Evolutionary conservation across 2,329 filamentous ascomycete genomes (phyloP), one percentile per base, ranked within the genome.

Genomic region (Pyricularia sp.): DNA sequence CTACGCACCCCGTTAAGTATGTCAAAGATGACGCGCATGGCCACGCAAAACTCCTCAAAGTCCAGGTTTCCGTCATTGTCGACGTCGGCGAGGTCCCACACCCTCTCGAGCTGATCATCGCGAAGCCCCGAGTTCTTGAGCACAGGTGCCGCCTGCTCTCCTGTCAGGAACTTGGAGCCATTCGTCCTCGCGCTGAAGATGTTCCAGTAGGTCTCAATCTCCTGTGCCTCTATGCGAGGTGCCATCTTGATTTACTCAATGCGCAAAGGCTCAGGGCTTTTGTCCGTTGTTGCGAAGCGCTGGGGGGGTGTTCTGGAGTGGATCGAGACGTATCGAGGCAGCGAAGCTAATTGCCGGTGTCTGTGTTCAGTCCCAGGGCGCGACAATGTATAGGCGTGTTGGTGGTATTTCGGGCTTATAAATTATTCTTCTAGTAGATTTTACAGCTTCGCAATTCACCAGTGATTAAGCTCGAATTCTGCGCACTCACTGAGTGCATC

Each of bases 31-130:
- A 99, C 81, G 73, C 94, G 86, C 94, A 99, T 99, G 53, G 93
- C 94, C 66, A 99, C 94, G 76, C 94, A 99, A 76, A 99, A 99
- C 81, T 99, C 94, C 79, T 99, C 94, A 79, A 99, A 99, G 78
- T 99, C 94, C 65, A 99, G 82, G 77, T 96, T 96, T 68, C 94
- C 94, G 79, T 99, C 94, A 71, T 93, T 93, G 77, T 99, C 94
- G 67, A 99, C 91, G 75, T 99, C 94, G 66, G 94, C 91, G 68
- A 99, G 83, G 73, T 99, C 94, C 94, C 94, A 99, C 68, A 99
- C 91, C 71, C 88, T 85, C 79, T 97, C 94, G n/a, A 99, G 87
- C 78, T 99, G 93, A 72, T 83, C 82, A 72, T 86, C 84, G 65
- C 82, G 81, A 67, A 86, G 75, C 13, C 84, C 84, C 69, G 83